Evolutionary conservation across 441 rosid species (phyloP).

Genomic region (Erodium moschatum): DNA sequence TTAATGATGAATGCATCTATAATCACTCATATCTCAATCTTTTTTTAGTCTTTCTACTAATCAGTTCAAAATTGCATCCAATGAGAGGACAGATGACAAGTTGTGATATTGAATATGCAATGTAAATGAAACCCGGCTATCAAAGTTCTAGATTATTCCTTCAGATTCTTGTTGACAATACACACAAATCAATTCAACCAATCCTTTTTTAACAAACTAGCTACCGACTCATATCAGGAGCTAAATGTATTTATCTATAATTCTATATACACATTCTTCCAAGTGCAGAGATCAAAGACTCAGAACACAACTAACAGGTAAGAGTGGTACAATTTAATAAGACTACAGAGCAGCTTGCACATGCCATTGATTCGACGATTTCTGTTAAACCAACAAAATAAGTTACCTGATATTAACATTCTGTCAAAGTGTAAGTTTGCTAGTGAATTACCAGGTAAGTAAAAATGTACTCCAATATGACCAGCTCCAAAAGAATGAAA

Average conservation of each 20-base stretch:
- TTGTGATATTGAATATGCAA: neutral
- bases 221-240: neutral
- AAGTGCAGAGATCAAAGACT: neutral
- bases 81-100: neutral
- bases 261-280: neutral
- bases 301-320: neutral
- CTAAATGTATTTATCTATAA: neutral
- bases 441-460: conserved; percentile 72
- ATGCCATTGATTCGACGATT: too few relatives aligned
- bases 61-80: neutral
- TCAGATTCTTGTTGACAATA: neutral
- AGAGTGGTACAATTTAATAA: neutral
- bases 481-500: conserved; percentile 96
- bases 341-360: neutral
- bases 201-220: neutral
- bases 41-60: neutral
- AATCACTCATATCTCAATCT: neutral
- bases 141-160: neutral
- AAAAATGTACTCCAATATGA: conserved; percentile 97
- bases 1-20: neutral
- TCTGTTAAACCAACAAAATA: neutral
- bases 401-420: neutral
- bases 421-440: conserved; percentile 1
- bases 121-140: neutral
- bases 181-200: neutral